Conservation (phyloP, 2,329 filamentous ascomycete species). For the Diaporthe velutina region DNA sequence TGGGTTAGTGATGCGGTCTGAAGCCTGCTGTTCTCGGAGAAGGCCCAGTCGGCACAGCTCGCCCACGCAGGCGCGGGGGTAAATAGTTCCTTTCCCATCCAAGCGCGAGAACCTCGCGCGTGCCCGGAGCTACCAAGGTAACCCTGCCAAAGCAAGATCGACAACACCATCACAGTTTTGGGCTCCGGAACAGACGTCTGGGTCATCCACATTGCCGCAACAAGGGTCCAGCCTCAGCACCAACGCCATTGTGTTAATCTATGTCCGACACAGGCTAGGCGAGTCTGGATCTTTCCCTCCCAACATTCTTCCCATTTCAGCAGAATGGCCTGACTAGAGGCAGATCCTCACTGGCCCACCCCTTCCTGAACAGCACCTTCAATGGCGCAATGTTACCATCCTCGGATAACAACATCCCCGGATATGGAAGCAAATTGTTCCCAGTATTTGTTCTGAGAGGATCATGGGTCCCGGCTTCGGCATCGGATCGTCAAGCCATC, state of each 20-base stretch:
- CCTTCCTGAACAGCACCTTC: not conserved
- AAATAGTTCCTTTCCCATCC: not conserved
- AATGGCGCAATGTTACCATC: not conserved
- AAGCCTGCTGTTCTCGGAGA: not conserved
- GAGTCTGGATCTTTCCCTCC: slow-evolving; percentile 28
- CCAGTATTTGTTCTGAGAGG: not conserved
- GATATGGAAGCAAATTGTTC: not conserved
- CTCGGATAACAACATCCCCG: slow-evolving; percentile 8
- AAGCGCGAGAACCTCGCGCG: not conserved
- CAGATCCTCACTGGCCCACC: not conserved
- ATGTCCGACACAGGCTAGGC: slow-evolving; percentile 9
- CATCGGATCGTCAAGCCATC: not conserved
- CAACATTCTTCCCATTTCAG: slow-evolving; percentile 7
- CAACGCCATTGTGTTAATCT: slow-evolving; percentile 17
- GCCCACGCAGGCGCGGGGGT: not conserved
- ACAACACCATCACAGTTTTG: slow-evolving; percentile 1
- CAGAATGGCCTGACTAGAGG: slow-evolving; percentile 13
- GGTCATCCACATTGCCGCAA: slow-evolving; percentile 13
- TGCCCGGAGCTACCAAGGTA: not conserved
- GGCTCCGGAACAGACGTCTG: not conserved
- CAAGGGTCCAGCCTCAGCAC: slow-evolving; percentile 21
- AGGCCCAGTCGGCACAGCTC: not conserved
- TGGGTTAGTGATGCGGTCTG: not conserved
- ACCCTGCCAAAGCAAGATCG: slow-evolving; percentile 3
- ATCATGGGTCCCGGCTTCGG: not conserved